Evolutionary conservation across 805 yeast genomes (phyloP).

Genomic region (Myxozyma neotropica): DNA sequence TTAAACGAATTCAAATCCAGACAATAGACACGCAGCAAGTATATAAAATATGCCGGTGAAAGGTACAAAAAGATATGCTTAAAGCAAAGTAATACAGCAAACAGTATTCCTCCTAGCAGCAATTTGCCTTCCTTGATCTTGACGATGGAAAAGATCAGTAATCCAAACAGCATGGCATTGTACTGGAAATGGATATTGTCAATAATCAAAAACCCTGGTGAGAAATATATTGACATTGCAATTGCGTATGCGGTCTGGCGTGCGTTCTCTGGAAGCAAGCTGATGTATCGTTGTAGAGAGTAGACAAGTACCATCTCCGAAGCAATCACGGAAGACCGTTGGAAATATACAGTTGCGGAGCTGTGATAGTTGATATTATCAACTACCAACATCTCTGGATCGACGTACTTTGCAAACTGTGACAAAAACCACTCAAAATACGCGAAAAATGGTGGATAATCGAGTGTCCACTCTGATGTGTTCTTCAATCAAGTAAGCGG

Average conservation of each 20-base stretch:
- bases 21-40: conserved; percentile 71
- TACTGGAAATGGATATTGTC: conserved; percentile 98
- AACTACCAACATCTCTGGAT: conserved; percentile 33
- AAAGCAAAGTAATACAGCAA: conserved; percentile 80
- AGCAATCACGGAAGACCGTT: conserved; percentile 74
- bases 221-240: conserved; percentile 77
- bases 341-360: conserved; percentile 54
- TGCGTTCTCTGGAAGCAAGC: conserved; percentile 13
- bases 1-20: conserved; percentile 40
- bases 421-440: conserved; percentile 86
- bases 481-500: conserved; percentile 47
- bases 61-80: conserved; percentile 90
- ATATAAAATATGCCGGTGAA: conserved; percentile 92
- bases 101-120: conserved; percentile 54
- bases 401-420: conserved; percentile 42
- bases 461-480: conserved; percentile 86
- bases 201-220: conserved; percentile 87
- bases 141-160: conserved; percentile 71
- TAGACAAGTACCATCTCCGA: conserved; percentile 73
- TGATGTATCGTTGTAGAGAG: conserved; percentile 54
- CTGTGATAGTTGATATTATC: conserved; percentile 32
- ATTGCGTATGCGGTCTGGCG: conserved; percentile 65
- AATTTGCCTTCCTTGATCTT: conserved; percentile 63
- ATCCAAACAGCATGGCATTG: conserved; percentile 89
- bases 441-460: conserved; percentile 97